Conservation (phyloP, 2,329 filamentous ascomycete species). For the Pseudocercospora musae region DNA sequence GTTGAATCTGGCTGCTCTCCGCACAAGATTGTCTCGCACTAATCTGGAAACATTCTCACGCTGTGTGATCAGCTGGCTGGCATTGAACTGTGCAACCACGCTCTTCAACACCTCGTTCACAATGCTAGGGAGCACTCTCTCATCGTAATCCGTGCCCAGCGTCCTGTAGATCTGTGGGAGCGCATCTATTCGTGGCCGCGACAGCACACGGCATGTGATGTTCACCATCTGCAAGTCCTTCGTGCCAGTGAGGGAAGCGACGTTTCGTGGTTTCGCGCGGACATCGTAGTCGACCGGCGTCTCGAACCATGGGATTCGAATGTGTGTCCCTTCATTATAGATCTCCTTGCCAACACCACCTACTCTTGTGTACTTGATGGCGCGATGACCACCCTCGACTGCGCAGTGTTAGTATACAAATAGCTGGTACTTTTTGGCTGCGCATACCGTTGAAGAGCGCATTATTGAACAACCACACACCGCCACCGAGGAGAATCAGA, state of each 20-base stretch:
- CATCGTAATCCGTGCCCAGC: constrained; percentile 91
- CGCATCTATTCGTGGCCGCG: constrained; percentile 78
- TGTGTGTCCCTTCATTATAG: constrained; percentile 92
- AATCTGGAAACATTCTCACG: constrained; percentile 92
- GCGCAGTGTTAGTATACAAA: constrained; percentile 5
- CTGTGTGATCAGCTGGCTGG: constrained; percentile 97
- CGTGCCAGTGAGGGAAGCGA: constrained; percentile 93
- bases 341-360: constrained; percentile 95
- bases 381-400: constrained; percentile 96
- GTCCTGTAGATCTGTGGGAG: constrained; percentile 97
- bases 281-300: constrained; percentile 96
- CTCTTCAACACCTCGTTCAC: constrained; percentile 99
- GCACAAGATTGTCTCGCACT: constrained; percentile 87
- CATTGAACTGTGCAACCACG: constrained; percentile 98
- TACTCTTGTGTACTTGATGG: constrained; percentile 91
- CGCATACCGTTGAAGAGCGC: constrained; percentile 64
- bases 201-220: constrained; percentile 98
- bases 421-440: background rate
- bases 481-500: constrained; percentile 54
- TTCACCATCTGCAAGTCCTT: constrained; percentile 99
- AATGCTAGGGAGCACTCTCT: constrained; percentile 95
- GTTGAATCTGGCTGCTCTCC: constrained; percentile 91
- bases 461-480: constrained; percentile 57
- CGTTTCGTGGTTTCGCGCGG: constrained; percentile 93
- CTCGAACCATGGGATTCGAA: constrained; percentile 95